These are phyloP conservation scores for Calycina marina DNA, from an alignment of 2,329 filamentous ascomycete genomes.

Conservation along the genomic window DNA sequence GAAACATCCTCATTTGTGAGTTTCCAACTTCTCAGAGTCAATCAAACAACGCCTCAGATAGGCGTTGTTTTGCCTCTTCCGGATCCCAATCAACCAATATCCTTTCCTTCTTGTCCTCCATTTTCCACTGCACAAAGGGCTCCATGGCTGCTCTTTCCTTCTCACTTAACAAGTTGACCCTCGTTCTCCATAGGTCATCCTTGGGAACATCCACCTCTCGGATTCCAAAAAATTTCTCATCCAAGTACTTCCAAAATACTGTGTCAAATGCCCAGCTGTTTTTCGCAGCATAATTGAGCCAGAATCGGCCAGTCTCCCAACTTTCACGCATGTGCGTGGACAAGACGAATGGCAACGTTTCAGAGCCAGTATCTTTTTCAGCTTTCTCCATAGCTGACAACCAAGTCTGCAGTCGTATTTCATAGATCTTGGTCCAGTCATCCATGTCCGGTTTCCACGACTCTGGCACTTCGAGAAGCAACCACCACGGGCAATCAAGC, in stretches of 20 bases:
- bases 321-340: conserved; percentile 12
- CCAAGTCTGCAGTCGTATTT: conserved; percentile 21
- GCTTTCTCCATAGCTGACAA: conserved; percentile 20
- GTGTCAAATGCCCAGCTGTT: conserved; percentile 19
- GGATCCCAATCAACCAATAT: conserved; percentile 3
- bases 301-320: conserved; percentile 24
- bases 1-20: too few species aligned
- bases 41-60: conserved; percentile 1
- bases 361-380: conserved; percentile 13
- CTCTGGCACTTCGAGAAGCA: conserved; percentile 23
- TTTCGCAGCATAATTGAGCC: conserved; percentile 23
- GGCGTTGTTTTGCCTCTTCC: neutral
- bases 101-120: conserved; percentile 14
- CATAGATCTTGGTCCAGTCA: conserved; percentile 22
- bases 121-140: conserved; percentile 19
- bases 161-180: conserved; percentile 16
- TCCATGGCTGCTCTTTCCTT: conserved; percentile 20
- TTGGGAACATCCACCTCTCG: conserved; percentile 4
- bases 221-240: conserved; percentile 22
- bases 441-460: conserved; percentile 21
- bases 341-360: neutral
- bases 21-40: too few species aligned
- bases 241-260: conserved; percentile 24
- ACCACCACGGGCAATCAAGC: conserved; percentile 26
- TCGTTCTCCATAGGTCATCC: conserved; percentile 16